Base-by-base conservation (phyloP, 495 filamentous ascomycete genomes). In the Cryomyces minteri region DNA sequence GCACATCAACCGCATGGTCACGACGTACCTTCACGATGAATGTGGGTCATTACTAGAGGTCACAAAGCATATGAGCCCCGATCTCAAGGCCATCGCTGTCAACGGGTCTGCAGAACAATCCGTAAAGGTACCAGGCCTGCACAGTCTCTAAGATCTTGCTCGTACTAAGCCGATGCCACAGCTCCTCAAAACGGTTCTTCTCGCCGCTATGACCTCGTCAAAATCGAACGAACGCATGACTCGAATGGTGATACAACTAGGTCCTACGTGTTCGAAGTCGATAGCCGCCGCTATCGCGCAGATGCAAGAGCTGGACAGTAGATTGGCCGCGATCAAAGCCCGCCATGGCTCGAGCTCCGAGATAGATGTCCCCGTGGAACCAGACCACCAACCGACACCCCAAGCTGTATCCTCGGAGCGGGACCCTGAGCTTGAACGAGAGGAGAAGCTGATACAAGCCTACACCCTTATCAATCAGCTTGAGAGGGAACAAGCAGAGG, bases 1-100 rank as follows among this genome's bases (percentile, higher is more conserved):
- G 62, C 71, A 76, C 44, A 69, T 87, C 48, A 73, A 78, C 59
- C 76, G 76, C 47, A 67, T 72, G 25, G 62, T 86, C 4, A 66
- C 74, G 40, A 72, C 66, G 45, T 87, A 82, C 56, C 77, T 86
- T 46, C 67, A 65, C 31, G 68, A 74, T 44, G 64, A 75, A 51
- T 70, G 68, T 54, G 63, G 63, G 36, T 65, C 68, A 36, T 44
- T 73, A 6, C 69, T 68, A 5, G 55, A 68, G 31, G 65, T 69
- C n/a, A 65, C 65, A 29, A 46, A 55, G 46, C 51, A 52, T 14
- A 63, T 68, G 50, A 64, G 63, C 5, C 68, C 71, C 11, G 72
- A 78, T 56, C 64, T 81, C 41, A 72, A 80, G 61, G 65, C 71
- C 5, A 67, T 79, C 47, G 77, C 73, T 14, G 65, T 69, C 46